Conservation (phyloP, 2,329 filamentous ascomycete species). For the Colletotrichum australisinense region DNA sequence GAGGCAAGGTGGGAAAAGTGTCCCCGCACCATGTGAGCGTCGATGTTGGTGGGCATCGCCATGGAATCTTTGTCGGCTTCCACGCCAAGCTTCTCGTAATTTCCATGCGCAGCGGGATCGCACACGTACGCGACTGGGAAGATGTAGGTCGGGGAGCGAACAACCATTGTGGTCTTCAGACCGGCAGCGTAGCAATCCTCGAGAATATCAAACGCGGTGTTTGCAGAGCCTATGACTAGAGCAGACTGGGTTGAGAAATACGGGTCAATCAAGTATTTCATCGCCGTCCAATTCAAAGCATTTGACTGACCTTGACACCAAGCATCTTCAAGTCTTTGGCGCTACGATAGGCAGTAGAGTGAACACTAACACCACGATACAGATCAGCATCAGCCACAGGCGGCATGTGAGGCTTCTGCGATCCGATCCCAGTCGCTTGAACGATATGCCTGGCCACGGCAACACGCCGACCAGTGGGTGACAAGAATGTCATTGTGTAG, state of each 20-base stretch:
- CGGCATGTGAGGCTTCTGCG: conserved; percentile 40
- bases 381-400: conserved; percentile 27
- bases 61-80: conserved; percentile 6
- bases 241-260: conserved; percentile 37
- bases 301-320: not conserved
- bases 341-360: conserved; percentile 5
- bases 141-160: conserved; percentile 48
- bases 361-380: conserved; percentile 4
- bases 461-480: conserved; percentile 21
- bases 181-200: conserved; percentile 46
- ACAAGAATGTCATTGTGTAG: conserved; percentile 43
- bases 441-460: conserved; percentile 41
- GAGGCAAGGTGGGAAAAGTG: not conserved
- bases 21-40: not conserved
- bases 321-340: not conserved
- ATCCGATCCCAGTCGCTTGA: conserved; percentile 40
- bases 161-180: conserved; percentile 47
- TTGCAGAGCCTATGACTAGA: conserved; percentile 51
- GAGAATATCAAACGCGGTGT: conserved; percentile 54
- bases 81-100: conserved; percentile 33
- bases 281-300: not conserved
- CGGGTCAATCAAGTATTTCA: not conserved
- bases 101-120: not conserved
- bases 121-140: conserved; percentile 43
- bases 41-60: conserved; percentile 4